These are phyloP conservation scores for Marasmius tenuissimus DNA, from an alignment of 1,284 basidiomycete species.

Conservation along the genomic window DNA sequence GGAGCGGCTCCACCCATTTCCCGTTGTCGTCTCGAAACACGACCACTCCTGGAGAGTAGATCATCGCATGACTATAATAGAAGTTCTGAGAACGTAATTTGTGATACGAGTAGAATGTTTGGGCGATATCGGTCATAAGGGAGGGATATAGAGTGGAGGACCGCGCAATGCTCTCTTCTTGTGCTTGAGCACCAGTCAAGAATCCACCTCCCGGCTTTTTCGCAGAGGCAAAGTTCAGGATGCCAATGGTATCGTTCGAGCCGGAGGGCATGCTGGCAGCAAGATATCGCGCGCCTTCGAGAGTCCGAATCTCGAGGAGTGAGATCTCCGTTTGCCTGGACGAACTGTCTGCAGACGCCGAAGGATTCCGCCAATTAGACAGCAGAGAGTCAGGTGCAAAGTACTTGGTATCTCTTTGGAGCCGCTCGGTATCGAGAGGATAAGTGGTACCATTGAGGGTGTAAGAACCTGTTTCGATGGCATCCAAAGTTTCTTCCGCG, in stretches of 20 bases:
- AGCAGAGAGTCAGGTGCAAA: slow-evolving; percentile 33
- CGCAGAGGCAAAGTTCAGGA: slow-evolving; percentile 72
- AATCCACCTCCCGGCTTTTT: slow-evolving; percentile 72
- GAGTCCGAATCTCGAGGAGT: slow-evolving; percentile 52
- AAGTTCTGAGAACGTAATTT: slow-evolving; percentile 40
- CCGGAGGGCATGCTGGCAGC: slow-evolving; percentile 16
- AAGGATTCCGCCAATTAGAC: slow-evolving; percentile 20
- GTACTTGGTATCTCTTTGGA: slow-evolving; percentile 29
- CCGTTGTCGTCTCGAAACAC: slow-evolving; percentile 60
- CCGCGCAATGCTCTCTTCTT: slow-evolving; percentile 73
- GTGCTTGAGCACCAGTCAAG: slow-evolving; percentile 61
- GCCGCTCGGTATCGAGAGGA: slow-evolving; percentile 23
- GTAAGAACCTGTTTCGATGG: neutral
- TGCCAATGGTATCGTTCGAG: slow-evolving; percentile 42
- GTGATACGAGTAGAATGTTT: slow-evolving; percentile 60
- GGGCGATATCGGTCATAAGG: slow-evolving; percentile 50
- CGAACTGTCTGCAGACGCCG: neutral
- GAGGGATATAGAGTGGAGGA: slow-evolving; percentile 63
- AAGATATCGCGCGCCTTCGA: slow-evolving; percentile 45
- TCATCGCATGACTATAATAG: slow-evolving; percentile 68
- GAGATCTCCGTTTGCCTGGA: slow-evolving; percentile 30
- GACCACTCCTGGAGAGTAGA: slow-evolving; percentile 59
- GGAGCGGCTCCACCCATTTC: slow-evolving; percentile 50
- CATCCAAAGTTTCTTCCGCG: neutral
- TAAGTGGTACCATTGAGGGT: slow-evolving; percentile 8